These are phyloP conservation scores for Pythium sukuiense DNA, from an alignment of 352 stramenopile genomes.

Conservation along the genomic window DNA sequence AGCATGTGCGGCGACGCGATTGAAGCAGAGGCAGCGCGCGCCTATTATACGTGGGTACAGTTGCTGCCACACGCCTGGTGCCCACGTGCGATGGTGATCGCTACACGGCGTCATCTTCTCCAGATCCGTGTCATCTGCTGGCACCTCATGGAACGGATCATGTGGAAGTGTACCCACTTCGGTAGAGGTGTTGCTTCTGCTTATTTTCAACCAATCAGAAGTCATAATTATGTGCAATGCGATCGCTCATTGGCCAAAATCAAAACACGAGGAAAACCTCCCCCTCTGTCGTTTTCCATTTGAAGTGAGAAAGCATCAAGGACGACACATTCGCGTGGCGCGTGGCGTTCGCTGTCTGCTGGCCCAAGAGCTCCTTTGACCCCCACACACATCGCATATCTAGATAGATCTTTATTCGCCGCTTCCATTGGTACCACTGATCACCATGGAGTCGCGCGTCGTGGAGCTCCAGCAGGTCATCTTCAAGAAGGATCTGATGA, in stretches of 20 bases:
- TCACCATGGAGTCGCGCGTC: slow-evolving; percentile 50
- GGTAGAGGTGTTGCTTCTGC: too few relatives aligned
- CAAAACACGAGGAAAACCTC: not conserved
- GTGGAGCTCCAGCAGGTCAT: slow-evolving; percentile 79
- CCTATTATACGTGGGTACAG: too few relatives aligned
- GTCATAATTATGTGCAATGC: too few relatives aligned
- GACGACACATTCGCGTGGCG: not conserved
- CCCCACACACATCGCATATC: not conserved
- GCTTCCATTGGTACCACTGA: slow-evolving; percentile 6
- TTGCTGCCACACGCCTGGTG: not conserved
- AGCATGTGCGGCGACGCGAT: slow-evolving; percentile 12
- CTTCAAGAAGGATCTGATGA: slow-evolving; percentile 84
- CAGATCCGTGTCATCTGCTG: too few relatives aligned
- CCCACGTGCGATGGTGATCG: too few relatives aligned
- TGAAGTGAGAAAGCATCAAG: not conserved
- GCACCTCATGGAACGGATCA: too few relatives aligned
- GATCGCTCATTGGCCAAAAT: slow-evolving; percentile 1
- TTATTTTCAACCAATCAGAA: not conserved
- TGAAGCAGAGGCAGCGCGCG: not conserved
- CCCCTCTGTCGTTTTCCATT: slow-evolving; percentile 8
- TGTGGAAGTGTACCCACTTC: too few relatives aligned
- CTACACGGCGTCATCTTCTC: too few relatives aligned
- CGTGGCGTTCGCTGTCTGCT: not conserved
- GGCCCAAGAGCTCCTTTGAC: not conserved
- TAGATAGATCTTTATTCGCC: not conserved